phyloP scores from a whole-genome alignment of 208 protist genomes.

The Jaenimonas drosophilae region DNA sequence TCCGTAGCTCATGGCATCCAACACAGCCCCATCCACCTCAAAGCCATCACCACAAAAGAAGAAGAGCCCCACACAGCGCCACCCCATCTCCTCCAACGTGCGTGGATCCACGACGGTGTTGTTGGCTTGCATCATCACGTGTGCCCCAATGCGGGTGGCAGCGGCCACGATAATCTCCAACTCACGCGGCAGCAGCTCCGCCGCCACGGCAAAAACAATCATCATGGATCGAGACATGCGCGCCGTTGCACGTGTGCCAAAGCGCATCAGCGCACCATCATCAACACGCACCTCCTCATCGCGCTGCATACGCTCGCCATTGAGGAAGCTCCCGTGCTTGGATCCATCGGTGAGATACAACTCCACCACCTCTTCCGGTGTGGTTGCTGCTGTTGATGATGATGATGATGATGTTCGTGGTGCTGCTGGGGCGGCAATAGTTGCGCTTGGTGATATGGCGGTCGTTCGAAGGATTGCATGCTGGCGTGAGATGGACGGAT shows the following conservation, averaged over 20 bases:
- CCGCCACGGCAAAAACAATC: constrained; percentile 33
- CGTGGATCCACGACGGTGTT: too few relatives aligned
- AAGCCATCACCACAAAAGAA: constrained; percentile 48
- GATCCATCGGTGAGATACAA: constrained; percentile 37
- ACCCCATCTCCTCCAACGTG: too few relatives aligned
- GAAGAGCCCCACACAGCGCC: constrained; percentile 50
- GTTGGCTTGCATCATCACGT: too few relatives aligned
- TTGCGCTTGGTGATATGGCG: constrained; percentile 15
- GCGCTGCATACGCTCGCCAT: constrained; percentile 49
- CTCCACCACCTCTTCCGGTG: constrained; percentile 17
- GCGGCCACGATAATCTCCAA: constrained; percentile 18
- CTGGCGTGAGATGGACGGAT: constrained; percentile 69
- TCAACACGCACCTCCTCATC: constrained; percentile 44
- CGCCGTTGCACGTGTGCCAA: constrained; percentile 50
- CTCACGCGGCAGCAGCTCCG: constrained; percentile 11
- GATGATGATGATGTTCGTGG: too few relatives aligned
- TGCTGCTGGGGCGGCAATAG: too few relatives aligned
- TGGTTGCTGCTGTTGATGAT: too few relatives aligned
- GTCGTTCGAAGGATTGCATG: constrained; percentile 43
- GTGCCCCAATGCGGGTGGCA: constrained; percentile 28
- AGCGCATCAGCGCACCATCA: constrained; percentile 44
- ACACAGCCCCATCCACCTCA: constrained; percentile 32
- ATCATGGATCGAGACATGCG: constrained; percentile 31
- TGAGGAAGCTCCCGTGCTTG: constrained; percentile 66
- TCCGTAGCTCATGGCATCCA: constrained; percentile 39